phyloP scores from a whole-genome alignment of 192 early-diverging fungal genomes.

The Coemansia sp. region DNA sequence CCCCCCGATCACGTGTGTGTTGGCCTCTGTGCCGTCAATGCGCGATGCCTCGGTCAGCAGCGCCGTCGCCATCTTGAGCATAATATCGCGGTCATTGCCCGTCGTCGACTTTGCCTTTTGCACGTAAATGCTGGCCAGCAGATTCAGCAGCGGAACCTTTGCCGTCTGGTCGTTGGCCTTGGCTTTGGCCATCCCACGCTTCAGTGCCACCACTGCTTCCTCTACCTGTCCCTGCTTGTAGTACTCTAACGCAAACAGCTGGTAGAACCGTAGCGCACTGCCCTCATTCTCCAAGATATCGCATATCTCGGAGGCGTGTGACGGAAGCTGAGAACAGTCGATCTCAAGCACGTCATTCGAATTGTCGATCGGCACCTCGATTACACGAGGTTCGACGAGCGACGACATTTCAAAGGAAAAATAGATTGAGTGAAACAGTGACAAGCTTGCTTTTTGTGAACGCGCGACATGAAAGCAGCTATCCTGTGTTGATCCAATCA shows the following conservation, averaged over 20 bases:
- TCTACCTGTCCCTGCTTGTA: slow-evolving; percentile 62
- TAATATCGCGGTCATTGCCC: slow-evolving; percentile 52
- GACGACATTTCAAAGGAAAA: not conserved
- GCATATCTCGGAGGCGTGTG: slow-evolving; percentile 61
- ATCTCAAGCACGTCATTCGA: slow-evolving; percentile 72
- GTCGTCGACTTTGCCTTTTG: slow-evolving; percentile 56
- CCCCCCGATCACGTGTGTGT: slow-evolving; percentile 74
- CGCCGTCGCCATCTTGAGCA: slow-evolving; percentile 67
- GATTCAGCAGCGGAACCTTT: slow-evolving; percentile 68
- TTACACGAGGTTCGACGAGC: slow-evolving; percentile 26
- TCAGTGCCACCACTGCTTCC: slow-evolving; percentile 57
- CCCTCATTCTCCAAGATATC: slow-evolving; percentile 68
- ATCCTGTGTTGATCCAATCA: too few relatives aligned
- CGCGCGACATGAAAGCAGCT: too few relatives aligned
- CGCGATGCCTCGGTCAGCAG: slow-evolving; percentile 73
- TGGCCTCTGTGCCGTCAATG: slow-evolving; percentile 65
- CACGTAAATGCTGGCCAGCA: slow-evolving; percentile 74
- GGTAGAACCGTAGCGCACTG: slow-evolving; percentile 61
- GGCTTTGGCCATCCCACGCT: slow-evolving; percentile 54
- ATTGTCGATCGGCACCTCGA: slow-evolving; percentile 63
- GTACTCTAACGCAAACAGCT: slow-evolving; percentile 75
- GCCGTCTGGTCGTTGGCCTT: slow-evolving; percentile 37
- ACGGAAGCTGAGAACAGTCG: slow-evolving; percentile 58
- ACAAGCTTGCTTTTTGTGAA: too few relatives aligned
- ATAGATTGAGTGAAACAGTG: too few relatives aligned